Conservation (phyloP, 2,329 filamentous ascomycete genomes). For the Xylaria hypoxylon region DNA sequence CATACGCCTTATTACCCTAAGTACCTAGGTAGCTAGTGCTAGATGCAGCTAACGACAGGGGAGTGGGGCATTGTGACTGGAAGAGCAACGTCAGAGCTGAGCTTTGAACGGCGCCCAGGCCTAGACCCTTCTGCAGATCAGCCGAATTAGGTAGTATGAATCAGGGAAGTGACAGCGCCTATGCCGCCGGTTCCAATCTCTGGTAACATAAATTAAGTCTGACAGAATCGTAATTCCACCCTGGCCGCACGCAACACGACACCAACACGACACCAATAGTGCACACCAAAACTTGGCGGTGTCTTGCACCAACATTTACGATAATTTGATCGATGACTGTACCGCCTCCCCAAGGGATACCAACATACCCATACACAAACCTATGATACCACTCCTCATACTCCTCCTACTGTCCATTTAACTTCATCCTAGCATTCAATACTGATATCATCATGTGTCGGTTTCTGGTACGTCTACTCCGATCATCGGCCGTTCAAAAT, state of each 20-base stretch:
- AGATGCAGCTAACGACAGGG: background rate
- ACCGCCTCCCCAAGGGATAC: conserved; percentile 9
- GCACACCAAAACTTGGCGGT: background rate
- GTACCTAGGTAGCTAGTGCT: no score
- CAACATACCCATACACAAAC: background rate
- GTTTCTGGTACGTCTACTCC: conserved; percentile 58
- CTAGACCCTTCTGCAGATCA: conserved; percentile 14
- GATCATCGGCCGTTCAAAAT: conserved; percentile 24
- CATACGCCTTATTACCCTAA: no score
- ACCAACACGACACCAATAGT: no score
- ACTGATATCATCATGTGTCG: conserved; percentile 62
- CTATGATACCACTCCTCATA: background rate
- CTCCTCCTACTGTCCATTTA: background rate
- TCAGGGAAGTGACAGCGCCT: conserved; percentile 15
- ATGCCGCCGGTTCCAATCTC: conserved; percentile 19
- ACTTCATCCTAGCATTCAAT: conserved; percentile 10
- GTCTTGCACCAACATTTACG: conserved; percentile 2
- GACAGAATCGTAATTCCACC: conserved; percentile 33
- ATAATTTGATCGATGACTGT: conserved; percentile 21
- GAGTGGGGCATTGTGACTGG: background rate
- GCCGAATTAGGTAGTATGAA: conserved; percentile 16
- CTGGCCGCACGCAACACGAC: conserved; percentile 37
- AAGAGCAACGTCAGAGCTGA: conserved; percentile 22
- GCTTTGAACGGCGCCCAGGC: background rate
- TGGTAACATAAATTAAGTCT: conserved; percentile 19